Base-by-base conservation (phyloP, 2,329 filamentous ascomycete species). In the Xylariaceae sp. region DNA sequence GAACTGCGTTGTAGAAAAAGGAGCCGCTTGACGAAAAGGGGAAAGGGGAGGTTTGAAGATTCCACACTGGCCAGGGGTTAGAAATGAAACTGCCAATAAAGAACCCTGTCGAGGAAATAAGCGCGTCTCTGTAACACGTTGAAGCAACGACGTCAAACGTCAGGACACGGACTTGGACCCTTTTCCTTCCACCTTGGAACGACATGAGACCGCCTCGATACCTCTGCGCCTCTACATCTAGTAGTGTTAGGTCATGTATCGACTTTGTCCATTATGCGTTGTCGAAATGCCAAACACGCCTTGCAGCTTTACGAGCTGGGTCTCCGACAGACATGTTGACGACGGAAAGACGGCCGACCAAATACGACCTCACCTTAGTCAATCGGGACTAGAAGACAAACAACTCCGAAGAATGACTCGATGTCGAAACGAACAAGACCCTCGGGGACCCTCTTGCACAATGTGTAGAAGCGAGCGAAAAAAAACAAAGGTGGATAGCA, bases 101-200 rank as follows among this genome's bases (percentile, higher is more conserved):
- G 52, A 54, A 18, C 63, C 66, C 58, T 59, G 63, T 50, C 53
- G 48, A 47, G 54, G 61, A 52, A 61, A 63, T 69, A 70, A 70
- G 70, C 69, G 68, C 69, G 63, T 63, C 65, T 71, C 70, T 74
- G 73, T 74, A 75, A 74, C 74, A 71, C 66, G 57, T 62, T 68
- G 65, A 70, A 68, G 69, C 73, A 74, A 65, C 67, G 56, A 70
- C 70, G 67, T 75, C 73, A 75, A 75, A 77, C 73, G 69, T 73
- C 68, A 68, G 56, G 44, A n/a, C 54, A 46, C 54, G 52, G 69
- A 73, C 70, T 70, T 70, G 68, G 67, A 70, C 67, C 57, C 64
- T 57, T 57, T 47, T 48, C 65, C 52, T 65, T 59, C 50, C 52
- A 50, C 56, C 40, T 63, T 64, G 54, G 64, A 64, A 59, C 61